Evolutionary conservation across 305 asterid species (phyloP).

Genomic region (Plantago coronopus): DNA sequence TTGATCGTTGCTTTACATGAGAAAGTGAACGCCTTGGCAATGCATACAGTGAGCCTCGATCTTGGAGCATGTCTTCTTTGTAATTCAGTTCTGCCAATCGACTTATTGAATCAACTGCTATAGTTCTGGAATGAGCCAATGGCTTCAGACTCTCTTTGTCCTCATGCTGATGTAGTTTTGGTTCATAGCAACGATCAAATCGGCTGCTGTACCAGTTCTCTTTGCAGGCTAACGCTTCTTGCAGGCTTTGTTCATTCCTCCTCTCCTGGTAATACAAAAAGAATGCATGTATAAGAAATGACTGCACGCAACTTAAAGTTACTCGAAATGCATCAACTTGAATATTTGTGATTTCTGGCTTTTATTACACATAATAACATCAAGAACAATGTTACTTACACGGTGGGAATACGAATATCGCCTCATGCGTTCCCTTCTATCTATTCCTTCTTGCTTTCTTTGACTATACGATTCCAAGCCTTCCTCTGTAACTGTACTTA

Average conservation of each 20-base stretch:
- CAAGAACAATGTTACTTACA: conserved; percentile 33
- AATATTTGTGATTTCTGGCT: no score
- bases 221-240: conserved; percentile 35
- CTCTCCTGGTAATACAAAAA: conserved; percentile 42
- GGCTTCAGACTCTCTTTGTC: conserved; percentile 33
- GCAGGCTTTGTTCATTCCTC: conserved; percentile 44
- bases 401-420: conserved; percentile 74
- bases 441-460: conserved; percentile 54
- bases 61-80: conserved; percentile 43
- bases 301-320: no score
- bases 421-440: conserved; percentile 72
- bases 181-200: conserved; percentile 36
- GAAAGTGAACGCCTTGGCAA: conserved; percentile 67
- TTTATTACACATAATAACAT: not conserved
- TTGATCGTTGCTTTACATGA: conserved; percentile 50
- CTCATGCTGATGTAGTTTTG: conserved; percentile 26
- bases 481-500: conserved; percentile 44
- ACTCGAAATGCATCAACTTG: no score
- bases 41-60: conserved; percentile 41
- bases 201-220: conserved; percentile 43
- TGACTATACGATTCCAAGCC: conserved; percentile 45
- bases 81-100: conserved; percentile 34
- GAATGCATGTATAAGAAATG: no score
- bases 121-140: conserved; percentile 29
- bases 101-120: conserved; percentile 32